These are phyloP conservation scores for Nemania sp. DNA, from an alignment of 2,329 filamentous ascomycete genomes.

Conservation along the genomic window DNA sequence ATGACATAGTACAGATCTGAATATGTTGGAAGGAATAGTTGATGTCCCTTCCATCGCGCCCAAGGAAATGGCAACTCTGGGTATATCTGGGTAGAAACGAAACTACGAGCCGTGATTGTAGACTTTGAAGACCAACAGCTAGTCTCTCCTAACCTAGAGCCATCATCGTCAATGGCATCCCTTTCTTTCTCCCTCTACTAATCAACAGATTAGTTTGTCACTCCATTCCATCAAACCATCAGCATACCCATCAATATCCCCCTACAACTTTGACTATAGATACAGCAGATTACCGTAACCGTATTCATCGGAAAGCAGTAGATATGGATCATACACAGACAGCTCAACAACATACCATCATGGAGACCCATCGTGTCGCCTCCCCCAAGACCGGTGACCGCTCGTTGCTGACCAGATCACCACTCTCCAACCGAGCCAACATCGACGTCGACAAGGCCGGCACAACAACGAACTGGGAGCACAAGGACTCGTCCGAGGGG, in stretches of 20 bases:
- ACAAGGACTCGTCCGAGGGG: constrained; percentile 45
- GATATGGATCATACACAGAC: constrained; percentile 21
- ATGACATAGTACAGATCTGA: neutral
- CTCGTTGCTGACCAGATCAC: constrained; percentile 24
- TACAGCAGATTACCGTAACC: constrained; percentile 18
- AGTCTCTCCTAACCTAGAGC: neutral
- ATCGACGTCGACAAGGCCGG: constrained; percentile 10
- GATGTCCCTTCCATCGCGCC: neutral
- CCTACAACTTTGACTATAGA: constrained; percentile 22
- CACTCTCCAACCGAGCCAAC: constrained; percentile 36
- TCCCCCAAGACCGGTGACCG: neutral
- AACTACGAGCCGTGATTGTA: neutral
- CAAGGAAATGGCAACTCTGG: constrained; percentile 14
- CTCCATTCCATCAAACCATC: too few species aligned
- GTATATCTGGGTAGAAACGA: neutral
- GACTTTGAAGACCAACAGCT: neutral
- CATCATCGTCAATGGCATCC: neutral
- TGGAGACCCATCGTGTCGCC: constrained; percentile 1
- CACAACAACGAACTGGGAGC: constrained; percentile 34
- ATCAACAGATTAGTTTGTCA: too few species aligned
- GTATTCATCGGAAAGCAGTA: constrained; percentile 17
- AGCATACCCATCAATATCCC: constrained; percentile 1
- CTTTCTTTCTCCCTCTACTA: neutral
- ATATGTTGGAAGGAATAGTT: constrained; percentile 23
- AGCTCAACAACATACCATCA: constrained; percentile 10